phyloP scores from a whole-genome alignment of 352 stramenopile species.

The Globisporangium cystogenes region DNA sequence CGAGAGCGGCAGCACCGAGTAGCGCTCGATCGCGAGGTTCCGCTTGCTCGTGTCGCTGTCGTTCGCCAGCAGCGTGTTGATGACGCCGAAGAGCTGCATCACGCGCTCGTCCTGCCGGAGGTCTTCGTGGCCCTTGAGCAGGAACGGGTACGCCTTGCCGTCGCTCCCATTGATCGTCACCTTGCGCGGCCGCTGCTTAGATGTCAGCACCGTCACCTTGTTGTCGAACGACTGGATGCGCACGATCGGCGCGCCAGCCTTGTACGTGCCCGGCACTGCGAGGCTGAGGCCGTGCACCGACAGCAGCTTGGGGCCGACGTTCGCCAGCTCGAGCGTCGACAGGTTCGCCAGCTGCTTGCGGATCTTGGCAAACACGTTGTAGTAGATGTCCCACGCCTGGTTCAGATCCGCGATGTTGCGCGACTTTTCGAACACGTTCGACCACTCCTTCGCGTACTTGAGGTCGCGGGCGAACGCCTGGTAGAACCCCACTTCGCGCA shows the following conservation, averaged over 20 bases:
- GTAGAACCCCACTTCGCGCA: slow-evolving; percentile 82
- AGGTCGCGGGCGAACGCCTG: slow-evolving; percentile 94
- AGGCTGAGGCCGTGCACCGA: slow-evolving; percentile 93
- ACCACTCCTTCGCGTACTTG: slow-evolving; percentile 78
- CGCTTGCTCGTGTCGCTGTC: slow-evolving; percentile 97
- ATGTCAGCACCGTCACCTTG: slow-evolving; percentile 96
- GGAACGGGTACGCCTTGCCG: slow-evolving; percentile 98
- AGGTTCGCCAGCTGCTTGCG: slow-evolving; percentile 92
- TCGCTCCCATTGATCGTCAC: slow-evolving; percentile 98
- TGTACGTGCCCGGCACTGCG: slow-evolving; percentile 94
- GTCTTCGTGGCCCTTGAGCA: slow-evolving; percentile 99
- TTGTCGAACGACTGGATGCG: slow-evolving; percentile 92
- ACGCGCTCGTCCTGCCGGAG: slow-evolving; percentile 99
- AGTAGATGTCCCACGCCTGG: slow-evolving; percentile 99
- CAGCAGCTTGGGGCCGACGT: slow-evolving; percentile 96
- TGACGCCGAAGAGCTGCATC: slow-evolving; percentile 99
- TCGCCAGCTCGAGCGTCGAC: slow-evolving; percentile 95
- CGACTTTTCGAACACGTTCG: slow-evolving; percentile 71
- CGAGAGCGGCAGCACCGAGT: slow-evolving; percentile 97
- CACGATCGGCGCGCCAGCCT: slow-evolving; percentile 78
- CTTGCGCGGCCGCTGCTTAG: slow-evolving; percentile 98
- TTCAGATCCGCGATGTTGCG: slow-evolving; percentile 82
- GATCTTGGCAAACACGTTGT: slow-evolving; percentile 96
- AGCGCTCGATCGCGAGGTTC: slow-evolving; percentile 98
- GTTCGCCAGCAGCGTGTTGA: slow-evolving; percentile 98